phyloP scores from a whole-genome alignment of 208 protist species.

The Trypanosoma congolense region DNA sequence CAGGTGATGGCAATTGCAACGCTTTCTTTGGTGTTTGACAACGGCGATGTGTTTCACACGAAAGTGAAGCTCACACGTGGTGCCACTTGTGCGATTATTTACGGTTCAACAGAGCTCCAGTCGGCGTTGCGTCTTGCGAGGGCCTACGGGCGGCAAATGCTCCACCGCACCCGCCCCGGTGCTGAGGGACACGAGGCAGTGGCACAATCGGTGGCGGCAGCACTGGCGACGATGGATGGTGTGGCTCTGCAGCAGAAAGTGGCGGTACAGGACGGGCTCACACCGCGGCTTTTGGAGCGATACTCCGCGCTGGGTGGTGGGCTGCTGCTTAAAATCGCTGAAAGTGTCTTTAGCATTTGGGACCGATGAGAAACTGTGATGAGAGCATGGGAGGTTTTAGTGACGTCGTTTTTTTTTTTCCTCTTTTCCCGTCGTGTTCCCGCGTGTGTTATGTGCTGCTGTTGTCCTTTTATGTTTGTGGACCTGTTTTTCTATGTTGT shows the following conservation, averaged over 20 bases:
- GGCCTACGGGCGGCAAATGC: slow-evolving; percentile 34
- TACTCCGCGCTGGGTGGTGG: slow-evolving; percentile 56
- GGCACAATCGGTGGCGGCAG: slow-evolving; percentile 17
- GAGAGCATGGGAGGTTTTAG: not conserved
- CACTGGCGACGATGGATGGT: slow-evolving; percentile 22
- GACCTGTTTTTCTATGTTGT: too few species aligned
- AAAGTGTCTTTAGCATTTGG: slow-evolving; percentile 15
- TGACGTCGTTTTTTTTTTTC: not conserved
- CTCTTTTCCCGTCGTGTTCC: too few species aligned
- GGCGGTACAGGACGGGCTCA: slow-evolving; percentile 22
- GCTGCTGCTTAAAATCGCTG: slow-evolving; percentile 37
- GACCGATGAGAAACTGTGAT: not conserved
- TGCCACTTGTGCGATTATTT: slow-evolving; percentile 54
- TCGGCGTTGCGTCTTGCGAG: slow-evolving; percentile 32
- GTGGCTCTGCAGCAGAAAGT: slow-evolving; percentile 17
- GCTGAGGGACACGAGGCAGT: slow-evolving; percentile 31
- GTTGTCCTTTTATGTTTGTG: too few species aligned
- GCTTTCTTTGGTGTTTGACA: slow-evolving; percentile 92
- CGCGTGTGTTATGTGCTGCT: too few species aligned
- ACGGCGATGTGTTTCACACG: slow-evolving; percentile 84
- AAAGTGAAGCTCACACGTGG: slow-evolving; percentile 93
- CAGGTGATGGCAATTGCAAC: slow-evolving; percentile 97
- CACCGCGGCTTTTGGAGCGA: slow-evolving; percentile 35
- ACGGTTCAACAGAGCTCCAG: slow-evolving; percentile 37
- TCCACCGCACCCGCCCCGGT: slow-evolving; percentile 14